phyloP scores from a whole-genome alignment of 441 rosid genomes.

The Populus trichocarpa region DNA sequence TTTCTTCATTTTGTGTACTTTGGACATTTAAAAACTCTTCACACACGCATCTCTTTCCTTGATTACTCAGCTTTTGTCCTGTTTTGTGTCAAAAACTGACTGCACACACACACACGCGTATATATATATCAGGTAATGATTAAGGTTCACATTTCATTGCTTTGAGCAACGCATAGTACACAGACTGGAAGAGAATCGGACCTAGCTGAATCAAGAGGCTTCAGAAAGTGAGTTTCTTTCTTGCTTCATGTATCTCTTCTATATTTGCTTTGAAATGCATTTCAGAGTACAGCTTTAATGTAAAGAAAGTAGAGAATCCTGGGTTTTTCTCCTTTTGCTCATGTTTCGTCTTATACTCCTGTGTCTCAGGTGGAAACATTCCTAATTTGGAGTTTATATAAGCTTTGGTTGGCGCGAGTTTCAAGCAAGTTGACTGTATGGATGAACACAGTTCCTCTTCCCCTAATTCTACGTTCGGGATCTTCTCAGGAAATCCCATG shows the following conservation, averaged over 20 bases:
- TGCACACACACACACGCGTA: neutral
- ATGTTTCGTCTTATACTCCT: neutral
- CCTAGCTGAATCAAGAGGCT: neutral
- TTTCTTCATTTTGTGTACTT: neutral
- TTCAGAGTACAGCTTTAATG: neutral
- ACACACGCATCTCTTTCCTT: neutral
- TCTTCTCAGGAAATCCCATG: conserved; percentile 52
- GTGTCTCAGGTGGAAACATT: neutral
- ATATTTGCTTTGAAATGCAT: neutral
- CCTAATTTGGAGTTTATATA: neutral
- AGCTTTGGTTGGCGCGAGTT: neutral
- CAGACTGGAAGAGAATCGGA: neutral
- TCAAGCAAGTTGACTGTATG: conserved; percentile 30
- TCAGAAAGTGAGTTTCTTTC: neutral
- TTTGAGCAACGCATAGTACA: neutral
- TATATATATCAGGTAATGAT: neutral
- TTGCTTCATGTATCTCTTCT: neutral
- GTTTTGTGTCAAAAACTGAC: neutral
- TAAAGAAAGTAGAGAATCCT: neutral
- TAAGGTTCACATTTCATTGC: neutral
- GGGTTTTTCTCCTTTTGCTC: neutral
- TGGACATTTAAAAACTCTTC: neutral
- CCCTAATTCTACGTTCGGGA: conserved; percentile 41
- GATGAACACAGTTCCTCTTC: conserved; percentile 48
- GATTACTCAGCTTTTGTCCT: neutral